Base-by-base conservation (phyloP, 306 rosid species). In the Begonia fuchsioides region DNA sequence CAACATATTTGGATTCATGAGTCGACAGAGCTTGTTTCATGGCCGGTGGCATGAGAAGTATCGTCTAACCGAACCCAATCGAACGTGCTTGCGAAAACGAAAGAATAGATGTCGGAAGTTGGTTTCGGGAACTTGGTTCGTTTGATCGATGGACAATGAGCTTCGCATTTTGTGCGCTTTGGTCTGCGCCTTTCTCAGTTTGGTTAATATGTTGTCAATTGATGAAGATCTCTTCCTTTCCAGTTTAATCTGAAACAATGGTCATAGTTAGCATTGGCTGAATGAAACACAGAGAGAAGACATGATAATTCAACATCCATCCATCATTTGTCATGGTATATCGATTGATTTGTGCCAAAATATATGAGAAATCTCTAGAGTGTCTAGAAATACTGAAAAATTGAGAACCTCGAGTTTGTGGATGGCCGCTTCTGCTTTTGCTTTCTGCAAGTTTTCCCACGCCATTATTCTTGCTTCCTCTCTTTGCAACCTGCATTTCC, bases 371-470 rank as follows among this genome's bases (percentile, higher is more conserved):
- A n/a, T n/a, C n/a, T 26, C 35, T 26, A 26, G 35, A 0, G 46
- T 3, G 3, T 15, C 13, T 8, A 51, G 9, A 0, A 12, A 51
- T 15, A 51, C 26, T 43, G 41, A 49, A 54, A 58, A 17, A 35
- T 0, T 1, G 15, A 38, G 12, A 13, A 88, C 96, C 96, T 88
- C 96, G 2, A 88, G 94, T 78, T 78, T 74, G 55, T 75, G 63
- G 15, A 83, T 73, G 38, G 76, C 78, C 26, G 88, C 90, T 78
- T 88, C 96, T 17, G 96, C 94, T 62, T 81, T 80, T 40, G 94
- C 96, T 52, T 70, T 76, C 72, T 88, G 95, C 70, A 76, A 68
- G 65, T 81, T 76, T 65, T 88, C 96, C 96, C 96, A 83, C 1
- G 96, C 96, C 52, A 45, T 47, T 51, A 88, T 83, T 66, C 80